These are phyloP conservation scores for Juncus effusus DNA, from an alignment of 176 grass and related monocot genomes.

Conservation along the genomic window DNA sequence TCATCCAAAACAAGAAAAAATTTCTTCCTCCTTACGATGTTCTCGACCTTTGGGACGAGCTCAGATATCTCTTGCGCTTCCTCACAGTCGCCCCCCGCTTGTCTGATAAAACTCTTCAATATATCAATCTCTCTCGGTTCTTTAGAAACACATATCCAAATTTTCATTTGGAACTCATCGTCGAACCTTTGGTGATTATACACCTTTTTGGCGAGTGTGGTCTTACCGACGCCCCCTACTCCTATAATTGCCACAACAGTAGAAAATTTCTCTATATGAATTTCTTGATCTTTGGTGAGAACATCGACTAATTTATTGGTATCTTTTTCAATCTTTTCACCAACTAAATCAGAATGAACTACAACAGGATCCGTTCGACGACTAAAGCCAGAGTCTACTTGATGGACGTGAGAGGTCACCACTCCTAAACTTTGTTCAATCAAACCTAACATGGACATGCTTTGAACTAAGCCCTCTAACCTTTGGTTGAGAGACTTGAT, in stretches of 20 bases:
- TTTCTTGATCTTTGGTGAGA: not conserved
- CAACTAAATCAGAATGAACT: constrained; percentile 16
- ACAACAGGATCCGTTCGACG: not conserved
- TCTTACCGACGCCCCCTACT: constrained; percentile 39
- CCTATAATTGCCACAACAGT: constrained; percentile 21
- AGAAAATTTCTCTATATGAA: not conserved
- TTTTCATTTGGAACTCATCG: not conserved
- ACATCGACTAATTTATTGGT: not conserved
- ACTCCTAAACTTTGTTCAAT: not conserved
- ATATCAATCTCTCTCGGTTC: not conserved
- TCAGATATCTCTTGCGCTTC: not conserved
- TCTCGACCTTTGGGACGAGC: not conserved
- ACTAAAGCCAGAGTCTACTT: too few species aligned
- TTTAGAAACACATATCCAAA: constrained; percentile 30
- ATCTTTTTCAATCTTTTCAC: constrained; percentile 34
- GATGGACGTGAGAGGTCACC: not conserved
- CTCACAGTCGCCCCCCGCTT: not conserved
- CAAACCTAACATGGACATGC: not conserved
- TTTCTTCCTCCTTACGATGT: not conserved
- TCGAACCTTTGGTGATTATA: constrained; percentile 2
- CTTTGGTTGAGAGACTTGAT: constrained; percentile 26
- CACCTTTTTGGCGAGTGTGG: constrained; percentile 34
- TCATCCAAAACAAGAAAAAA: constrained; percentile 41
- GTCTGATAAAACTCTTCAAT: not conserved
- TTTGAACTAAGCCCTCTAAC: constrained; percentile 5